These are phyloP conservation scores for Xylaria longipes DNA, from an alignment of 495 filamentous ascomycete species.

Conservation along the genomic window DNA sequence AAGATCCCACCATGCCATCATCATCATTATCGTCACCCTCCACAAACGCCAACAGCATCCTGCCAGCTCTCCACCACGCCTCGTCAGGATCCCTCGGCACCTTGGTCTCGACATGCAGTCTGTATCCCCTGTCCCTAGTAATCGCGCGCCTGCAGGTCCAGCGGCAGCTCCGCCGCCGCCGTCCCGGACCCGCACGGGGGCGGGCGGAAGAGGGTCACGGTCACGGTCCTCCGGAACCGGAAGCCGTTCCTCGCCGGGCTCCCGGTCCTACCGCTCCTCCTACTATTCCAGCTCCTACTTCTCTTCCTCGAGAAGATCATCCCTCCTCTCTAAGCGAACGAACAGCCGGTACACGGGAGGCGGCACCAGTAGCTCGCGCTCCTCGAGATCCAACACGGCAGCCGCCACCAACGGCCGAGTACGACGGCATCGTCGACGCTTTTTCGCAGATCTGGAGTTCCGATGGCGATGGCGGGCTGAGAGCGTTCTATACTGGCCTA, in stretches of 20 bases:
- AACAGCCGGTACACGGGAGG: conserved; percentile 26
- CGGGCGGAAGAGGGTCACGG: neutral
- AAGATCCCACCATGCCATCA: neutral
- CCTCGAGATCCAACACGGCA: neutral
- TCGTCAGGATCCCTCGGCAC: conserved; percentile 79
- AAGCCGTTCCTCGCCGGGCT: neutral
- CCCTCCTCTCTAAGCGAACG: neutral
- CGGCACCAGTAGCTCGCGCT: conserved; percentile 4
- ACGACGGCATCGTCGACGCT: conserved; percentile 70
- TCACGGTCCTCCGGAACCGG: neutral
- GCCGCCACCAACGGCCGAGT: conserved; percentile 38
- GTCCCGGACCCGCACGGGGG: neutral
- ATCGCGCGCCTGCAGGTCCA: conserved; percentile 87
- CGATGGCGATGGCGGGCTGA: conserved; percentile 75
- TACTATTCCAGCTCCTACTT: conserved; percentile 16
- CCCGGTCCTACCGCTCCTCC: conserved; percentile 9
- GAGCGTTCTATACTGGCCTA: conserved; percentile 78
- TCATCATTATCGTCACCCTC: conserved; percentile 1
- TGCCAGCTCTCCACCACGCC: conserved; percentile 91
- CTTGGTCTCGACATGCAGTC: conserved; percentile 77
- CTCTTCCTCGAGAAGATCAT: conserved; percentile 4
- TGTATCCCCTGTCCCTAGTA: conserved; percentile 86
- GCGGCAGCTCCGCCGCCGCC: conserved; percentile 56
- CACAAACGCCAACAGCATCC: conserved; percentile 46
- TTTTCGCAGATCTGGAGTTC: conserved; percentile 72